Base-by-base conservation (phyloP, 2,329 filamentous ascomycete species). In the Escovopsis sp. region DNA sequence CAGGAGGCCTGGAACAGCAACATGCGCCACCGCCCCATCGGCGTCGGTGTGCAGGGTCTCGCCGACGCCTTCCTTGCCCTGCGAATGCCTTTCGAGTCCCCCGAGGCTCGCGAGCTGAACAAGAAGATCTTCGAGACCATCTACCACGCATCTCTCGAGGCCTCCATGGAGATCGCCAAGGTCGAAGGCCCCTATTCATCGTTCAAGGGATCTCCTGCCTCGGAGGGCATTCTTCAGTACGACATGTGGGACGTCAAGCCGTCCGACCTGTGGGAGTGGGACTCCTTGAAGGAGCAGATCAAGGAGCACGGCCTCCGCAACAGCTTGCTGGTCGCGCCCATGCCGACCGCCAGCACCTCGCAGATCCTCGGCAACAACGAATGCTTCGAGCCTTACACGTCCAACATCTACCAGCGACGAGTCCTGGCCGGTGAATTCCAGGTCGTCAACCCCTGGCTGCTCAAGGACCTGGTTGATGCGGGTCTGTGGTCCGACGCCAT, bases 81-180 rank as follows among this genome's bases (percentile, higher is more conserved):
- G 42, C 88, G 91, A 57, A 75, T 96, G 72, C 89, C 91, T 30
- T 98, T 98, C 58, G 91, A 98, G 64, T 98, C 91, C 12, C 80
- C 86, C 5, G 87, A 96, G 67, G 91, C 91, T 48, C 85, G 82
- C 53, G 76, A 91, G 62, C 77, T 98, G 58, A 98, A 98, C 74
- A 88, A 83, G 58, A 87, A 98, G 65, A 96, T 98, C 64, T 98
- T 98, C 51, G 91, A 98, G 73, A 98, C 91, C 49, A 95, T 98
- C 64, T 98, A 98, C 69, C 91, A 98, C 62, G 91, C 82, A 60
- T 85, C 87, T 44, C 70, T 96, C 48, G 94, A 88, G 43, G 82
- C 86, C 19, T 98, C 91, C 1, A 79, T 83, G 58, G 80, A 94
- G 45, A 68, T 96, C 50, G 86, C 91, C 48, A 82, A 86, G 70